Evolutionary conservation across 495 filamentous ascomycete genomes (phyloP).

Genomic region (Cetradonia linearis): DNA sequence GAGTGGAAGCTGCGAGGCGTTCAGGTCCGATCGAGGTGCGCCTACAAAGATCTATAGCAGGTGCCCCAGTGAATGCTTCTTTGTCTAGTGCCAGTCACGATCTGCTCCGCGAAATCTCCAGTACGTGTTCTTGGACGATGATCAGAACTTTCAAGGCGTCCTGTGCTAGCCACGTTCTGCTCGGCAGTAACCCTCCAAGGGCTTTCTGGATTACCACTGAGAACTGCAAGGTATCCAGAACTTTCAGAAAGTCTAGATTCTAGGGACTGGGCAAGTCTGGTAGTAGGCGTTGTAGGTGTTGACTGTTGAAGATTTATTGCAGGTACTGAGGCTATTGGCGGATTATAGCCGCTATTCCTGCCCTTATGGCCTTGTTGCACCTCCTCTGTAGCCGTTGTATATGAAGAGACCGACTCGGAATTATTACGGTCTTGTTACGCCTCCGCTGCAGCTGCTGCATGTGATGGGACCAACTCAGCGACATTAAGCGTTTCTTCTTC

Average conservation of each 20-base stretch:
- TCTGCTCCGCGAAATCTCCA: background rate
- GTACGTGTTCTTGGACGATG: background rate
- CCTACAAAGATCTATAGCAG: background rate
- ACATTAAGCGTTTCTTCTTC: background rate
- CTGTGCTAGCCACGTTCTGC: background rate
- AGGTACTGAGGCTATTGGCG: background rate
- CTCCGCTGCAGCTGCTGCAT: background rate
- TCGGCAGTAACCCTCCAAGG: background rate
- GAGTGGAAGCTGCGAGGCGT: background rate
- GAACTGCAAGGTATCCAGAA: background rate
- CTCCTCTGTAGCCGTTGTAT: background rate
- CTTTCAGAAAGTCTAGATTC: background rate
- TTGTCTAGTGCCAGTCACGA: background rate
- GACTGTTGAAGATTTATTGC: background rate
- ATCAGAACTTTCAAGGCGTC: background rate
- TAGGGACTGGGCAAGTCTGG: background rate
- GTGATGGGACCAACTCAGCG: background rate
- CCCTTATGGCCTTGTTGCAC: background rate
- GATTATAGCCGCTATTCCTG: background rate
- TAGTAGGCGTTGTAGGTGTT: background rate
- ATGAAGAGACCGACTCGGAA: background rate
- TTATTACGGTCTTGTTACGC: background rate
- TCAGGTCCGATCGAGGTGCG: background rate
- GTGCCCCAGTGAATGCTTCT: background rate
- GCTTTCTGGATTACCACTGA: background rate